Evolutionary conservation across 2,329 filamentous ascomycete genomes (phyloP).

Genomic region (Aureobasidium sp.): DNA sequence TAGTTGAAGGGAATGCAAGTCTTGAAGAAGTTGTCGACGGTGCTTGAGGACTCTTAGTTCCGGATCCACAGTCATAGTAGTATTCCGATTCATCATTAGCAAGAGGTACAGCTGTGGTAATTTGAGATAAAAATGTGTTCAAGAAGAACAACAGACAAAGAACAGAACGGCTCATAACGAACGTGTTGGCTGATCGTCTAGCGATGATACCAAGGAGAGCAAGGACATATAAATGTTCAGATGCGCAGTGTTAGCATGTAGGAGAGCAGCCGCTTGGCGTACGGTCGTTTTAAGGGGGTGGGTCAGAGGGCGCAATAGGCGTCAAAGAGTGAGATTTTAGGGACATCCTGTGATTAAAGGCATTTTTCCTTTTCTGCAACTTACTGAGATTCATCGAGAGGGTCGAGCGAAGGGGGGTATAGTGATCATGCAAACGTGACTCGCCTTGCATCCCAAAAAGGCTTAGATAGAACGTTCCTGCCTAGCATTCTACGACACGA

Average conservation of each 20-base stretch:
- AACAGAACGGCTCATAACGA: not conserved
- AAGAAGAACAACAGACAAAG: not conserved
- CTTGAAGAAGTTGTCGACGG: not conserved
- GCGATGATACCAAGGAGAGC: not conserved
- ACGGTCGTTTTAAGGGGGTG: not conserved
- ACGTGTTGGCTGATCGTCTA: not conserved
- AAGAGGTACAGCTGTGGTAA: not conserved
- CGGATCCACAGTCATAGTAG: not conserved
- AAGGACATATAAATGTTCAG: not conserved
- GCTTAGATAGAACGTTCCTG: not conserved
- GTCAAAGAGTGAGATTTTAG: not conserved
- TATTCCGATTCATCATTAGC: not conserved
- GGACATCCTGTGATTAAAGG: conserved; percentile 2
- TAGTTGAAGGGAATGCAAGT: not conserved
- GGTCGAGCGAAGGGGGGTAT: not conserved
- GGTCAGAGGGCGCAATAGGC: conserved; percentile 3
- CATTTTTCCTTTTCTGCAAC: not conserved
- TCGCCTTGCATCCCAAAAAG: not conserved
- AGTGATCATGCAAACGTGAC: conserved; percentile 4
- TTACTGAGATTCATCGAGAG: not conserved
- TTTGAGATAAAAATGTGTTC: not conserved
- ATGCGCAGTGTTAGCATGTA: not conserved
- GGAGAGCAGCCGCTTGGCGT: not conserved
- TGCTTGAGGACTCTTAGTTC: not conserved
- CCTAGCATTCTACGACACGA: not conserved